A percentile compares a stretch with the other conserved stretches of the same genome.
These are phyloP conservation scores for Monosporozyma aquatica DNA, from an alignment of 805 yeast species.

Conservation along the genomic window DNA sequence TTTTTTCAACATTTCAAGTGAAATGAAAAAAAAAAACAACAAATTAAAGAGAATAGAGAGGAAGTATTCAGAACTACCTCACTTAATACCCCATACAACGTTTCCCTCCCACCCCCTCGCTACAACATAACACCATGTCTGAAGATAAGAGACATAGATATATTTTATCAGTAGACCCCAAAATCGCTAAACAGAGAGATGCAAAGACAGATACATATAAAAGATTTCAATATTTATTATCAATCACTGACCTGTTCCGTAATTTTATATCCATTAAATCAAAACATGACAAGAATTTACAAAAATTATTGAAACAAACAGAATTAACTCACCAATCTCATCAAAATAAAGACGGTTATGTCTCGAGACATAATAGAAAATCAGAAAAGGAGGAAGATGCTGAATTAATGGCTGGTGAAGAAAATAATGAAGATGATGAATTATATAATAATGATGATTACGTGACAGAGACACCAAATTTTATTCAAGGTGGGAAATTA, in stretches of 20 bases:
- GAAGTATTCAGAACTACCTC: too few relatives aligned
- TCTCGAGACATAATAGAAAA: slow-evolving; percentile 56
- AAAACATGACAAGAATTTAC: slow-evolving; percentile 65
- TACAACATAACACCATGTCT: slow-evolving; percentile 8
- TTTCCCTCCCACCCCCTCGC: not conserved
- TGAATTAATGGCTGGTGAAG: slow-evolving; percentile 78
- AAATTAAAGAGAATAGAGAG: too few relatives aligned
- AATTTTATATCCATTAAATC: slow-evolving; percentile 80
- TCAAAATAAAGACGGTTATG: slow-evolving; percentile 17
- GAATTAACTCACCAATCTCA: slow-evolving; percentile 35
- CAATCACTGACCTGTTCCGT: slow-evolving; percentile 77
- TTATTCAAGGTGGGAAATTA: slow-evolving; percentile 57
- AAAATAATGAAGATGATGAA: slow-evolving; percentile 38
- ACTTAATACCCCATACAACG: not conserved
- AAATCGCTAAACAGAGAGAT: slow-evolving; percentile 44
- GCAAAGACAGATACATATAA: slow-evolving; percentile 57
- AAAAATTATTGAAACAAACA: slow-evolving; percentile 46
- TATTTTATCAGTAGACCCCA: slow-evolving; percentile 46
- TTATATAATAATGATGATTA: slow-evolving; percentile 40
- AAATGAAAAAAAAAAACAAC: not conserved
- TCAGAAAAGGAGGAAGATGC: slow-evolving; percentile 95
- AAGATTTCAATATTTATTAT: slow-evolving; percentile 71
- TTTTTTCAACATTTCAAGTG: not conserved
- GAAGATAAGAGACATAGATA: slow-evolving; percentile 40
- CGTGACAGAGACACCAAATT: slow-evolving; percentile 80